Conservation (phyloP, 192 early-diverging fungal species). For the Coemansia sp. region DNA sequence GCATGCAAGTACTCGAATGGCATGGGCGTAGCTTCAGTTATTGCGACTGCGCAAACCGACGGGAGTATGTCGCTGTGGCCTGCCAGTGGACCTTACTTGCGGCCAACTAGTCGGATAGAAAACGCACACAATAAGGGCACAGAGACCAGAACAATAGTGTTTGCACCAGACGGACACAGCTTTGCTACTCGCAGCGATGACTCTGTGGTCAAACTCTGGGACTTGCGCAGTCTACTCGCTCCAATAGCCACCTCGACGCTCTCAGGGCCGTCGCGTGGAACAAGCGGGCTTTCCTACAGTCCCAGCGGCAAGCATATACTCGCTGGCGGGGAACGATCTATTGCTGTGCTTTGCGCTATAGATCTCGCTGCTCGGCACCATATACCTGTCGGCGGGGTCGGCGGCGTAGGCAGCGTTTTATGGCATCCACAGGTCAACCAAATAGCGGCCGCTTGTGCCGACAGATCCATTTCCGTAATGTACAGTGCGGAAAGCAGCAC, state of each 20-base stretch:
- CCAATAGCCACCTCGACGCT: constrained; percentile 57
- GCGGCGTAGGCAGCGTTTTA: constrained; percentile 47
- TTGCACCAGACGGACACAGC: constrained; percentile 60
- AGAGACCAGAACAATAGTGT: constrained; percentile 65
- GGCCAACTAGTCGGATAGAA: constrained; percentile 59
- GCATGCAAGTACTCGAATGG: constrained; percentile 58
- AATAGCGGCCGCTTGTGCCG: constrained; percentile 72
- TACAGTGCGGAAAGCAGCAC: constrained; percentile 67
- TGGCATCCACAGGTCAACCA: constrained; percentile 90
- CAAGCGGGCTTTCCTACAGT: constrained; percentile 73
- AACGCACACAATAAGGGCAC: constrained; percentile 66
- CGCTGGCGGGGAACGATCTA: constrained; percentile 51
- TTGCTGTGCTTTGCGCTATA: constrained; percentile 12
- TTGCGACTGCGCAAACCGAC: constrained; percentile 59
- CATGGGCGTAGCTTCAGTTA: not conserved
- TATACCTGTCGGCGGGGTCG: constrained; percentile 26
- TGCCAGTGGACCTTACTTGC: constrained; percentile 51
- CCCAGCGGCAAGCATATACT: constrained; percentile 76
- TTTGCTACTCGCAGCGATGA: constrained; percentile 78
- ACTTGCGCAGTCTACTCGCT: constrained; percentile 54
- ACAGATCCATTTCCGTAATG: constrained; percentile 69
- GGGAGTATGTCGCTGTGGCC: constrained; percentile 78
- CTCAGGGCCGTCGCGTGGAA: constrained; percentile 58
- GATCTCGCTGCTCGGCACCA: not conserved
- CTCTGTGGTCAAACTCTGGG: constrained; percentile 93